Conservation (phyloP, 345 rosid genomes). For the Eutrema japonicum region DNA sequence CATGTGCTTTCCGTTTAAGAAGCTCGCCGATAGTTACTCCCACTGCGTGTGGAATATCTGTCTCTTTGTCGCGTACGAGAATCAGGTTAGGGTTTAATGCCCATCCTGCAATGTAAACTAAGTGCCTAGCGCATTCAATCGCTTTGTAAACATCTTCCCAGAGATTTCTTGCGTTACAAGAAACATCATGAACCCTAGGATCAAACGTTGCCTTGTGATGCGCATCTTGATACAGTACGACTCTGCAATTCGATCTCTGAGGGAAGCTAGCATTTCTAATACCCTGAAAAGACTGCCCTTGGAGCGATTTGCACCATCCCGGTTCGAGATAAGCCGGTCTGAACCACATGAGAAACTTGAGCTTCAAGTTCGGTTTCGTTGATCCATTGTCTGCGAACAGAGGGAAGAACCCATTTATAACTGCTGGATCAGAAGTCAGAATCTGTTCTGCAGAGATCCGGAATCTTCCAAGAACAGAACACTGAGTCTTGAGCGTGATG, state of each 20-base stretch:
- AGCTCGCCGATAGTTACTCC: conserved; percentile 79
- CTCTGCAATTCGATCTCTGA: conserved; percentile 69
- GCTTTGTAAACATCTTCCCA: conserved; percentile 90
- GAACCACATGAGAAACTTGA: conserved; percentile 77
- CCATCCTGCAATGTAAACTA: conserved; percentile 91
- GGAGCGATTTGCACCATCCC: conserved; percentile 55
- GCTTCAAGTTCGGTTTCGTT: conserved; percentile 55
- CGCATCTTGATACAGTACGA: conserved; percentile 76
- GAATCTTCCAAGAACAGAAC: conserved; percentile 67
- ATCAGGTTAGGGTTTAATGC: conserved; percentile 79
- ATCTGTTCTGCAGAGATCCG: conserved; percentile 57
- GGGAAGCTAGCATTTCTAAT: conserved; percentile 72
- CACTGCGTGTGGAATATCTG: conserved; percentile 62
- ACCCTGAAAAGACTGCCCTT: conserved; percentile 57
- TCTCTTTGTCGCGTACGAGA: conserved; percentile 73
- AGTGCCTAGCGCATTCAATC: conserved; percentile 71
- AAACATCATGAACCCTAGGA: conserved; percentile 52
- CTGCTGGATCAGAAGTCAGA: conserved; percentile 47
- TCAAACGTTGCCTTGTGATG: conserved; percentile 59
- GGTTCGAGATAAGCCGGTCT: conserved; percentile 75
- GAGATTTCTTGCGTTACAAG: conserved; percentile 55
- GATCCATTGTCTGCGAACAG: conserved; percentile 52
- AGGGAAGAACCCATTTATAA: conserved; percentile 68
- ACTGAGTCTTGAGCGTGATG: conserved; percentile 66
- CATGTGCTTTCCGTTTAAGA: conserved; percentile 70